Percentiles rank a stretch among this genome's conserved stretches.
phyloP scores from a whole-genome alignment of 1,139 yeast genomes.

The Taiozyma onychis region DNA sequence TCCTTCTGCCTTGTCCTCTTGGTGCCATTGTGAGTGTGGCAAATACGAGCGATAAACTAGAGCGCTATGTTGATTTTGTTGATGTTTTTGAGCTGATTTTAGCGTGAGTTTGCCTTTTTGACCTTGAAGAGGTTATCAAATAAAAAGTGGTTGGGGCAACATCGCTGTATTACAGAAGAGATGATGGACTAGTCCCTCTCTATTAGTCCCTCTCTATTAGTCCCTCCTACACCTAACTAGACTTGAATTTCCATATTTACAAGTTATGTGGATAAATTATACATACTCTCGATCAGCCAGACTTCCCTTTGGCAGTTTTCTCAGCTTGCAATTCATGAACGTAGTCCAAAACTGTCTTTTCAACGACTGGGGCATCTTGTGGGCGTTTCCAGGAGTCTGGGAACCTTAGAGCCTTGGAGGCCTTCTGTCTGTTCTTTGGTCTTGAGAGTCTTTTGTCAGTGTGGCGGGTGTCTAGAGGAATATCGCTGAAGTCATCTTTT shows the following conservation, averaged over 20 bases:
- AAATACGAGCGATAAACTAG: not conserved
- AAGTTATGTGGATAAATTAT: not conserved
- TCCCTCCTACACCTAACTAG: no score
- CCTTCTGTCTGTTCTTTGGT: constrained; percentile 28
- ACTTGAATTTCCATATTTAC: not conserved
- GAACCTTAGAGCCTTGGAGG: constrained; percentile 32
- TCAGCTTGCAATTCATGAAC: constrained; percentile 8
- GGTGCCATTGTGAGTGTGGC: constrained; percentile 9
- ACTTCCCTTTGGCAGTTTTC: not conserved
- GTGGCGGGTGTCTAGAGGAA: constrained; percentile 82
- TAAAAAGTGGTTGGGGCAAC: not conserved
- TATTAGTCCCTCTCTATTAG: no score
- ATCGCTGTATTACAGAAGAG: no score
- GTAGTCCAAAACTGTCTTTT: constrained; percentile 17
- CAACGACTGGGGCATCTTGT: constrained; percentile 48
- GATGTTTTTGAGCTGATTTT: not conserved
- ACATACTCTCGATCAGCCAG: not conserved
- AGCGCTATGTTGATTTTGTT: not conserved
- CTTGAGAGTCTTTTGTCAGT: constrained; percentile 40
- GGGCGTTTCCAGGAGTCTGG: constrained; percentile 89
- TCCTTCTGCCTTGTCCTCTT: constrained; percentile 19
- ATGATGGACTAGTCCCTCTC: no score
- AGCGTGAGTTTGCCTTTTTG: not conserved
- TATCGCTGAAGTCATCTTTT: constrained; percentile 59
- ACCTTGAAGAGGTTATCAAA: not conserved